phyloP scores from a whole-genome alignment of 257 asterid species.

The Solanum chmielewskii region DNA sequence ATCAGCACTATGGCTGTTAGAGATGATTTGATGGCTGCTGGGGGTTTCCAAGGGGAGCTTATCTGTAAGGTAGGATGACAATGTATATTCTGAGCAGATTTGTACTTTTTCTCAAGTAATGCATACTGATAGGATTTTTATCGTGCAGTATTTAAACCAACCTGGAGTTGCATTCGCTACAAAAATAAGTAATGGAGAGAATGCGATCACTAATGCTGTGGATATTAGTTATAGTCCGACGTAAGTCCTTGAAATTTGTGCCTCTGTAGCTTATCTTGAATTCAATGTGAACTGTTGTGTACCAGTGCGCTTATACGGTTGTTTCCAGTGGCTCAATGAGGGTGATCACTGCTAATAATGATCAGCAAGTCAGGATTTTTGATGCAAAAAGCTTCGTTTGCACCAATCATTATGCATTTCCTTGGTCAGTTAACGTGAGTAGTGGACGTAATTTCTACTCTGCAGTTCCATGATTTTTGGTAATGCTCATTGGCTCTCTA shows the following conservation, averaged over 20 bases:
- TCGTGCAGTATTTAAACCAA: constrained; percentile 48
- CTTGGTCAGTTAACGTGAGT: constrained; percentile 95
- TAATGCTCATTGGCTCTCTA: neutral
- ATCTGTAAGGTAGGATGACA: constrained; percentile 58
- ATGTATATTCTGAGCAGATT: neutral
- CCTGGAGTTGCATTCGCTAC: constrained; percentile 67
- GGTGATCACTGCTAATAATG: constrained; percentile 73
- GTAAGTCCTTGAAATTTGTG: constrained; percentile 16
- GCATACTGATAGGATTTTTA: neutral
- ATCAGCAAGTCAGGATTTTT: constrained; percentile 61
- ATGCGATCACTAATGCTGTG: constrained; percentile 73
- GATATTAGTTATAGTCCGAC: constrained; percentile 33
- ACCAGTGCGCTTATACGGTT: neutral
- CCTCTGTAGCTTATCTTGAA: neutral
- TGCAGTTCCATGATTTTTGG: neutral
- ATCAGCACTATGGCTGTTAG: constrained; percentile 71
- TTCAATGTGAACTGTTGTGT: neutral
- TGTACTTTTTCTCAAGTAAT: neutral
- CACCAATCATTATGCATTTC: constrained; percentile 44
- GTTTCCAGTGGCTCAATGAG: constrained; percentile 49
- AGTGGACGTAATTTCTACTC: neutral
- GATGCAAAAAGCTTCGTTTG: constrained; percentile 45
- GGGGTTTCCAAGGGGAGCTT: constrained; percentile 88
- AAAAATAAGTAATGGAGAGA: constrained; percentile 51
- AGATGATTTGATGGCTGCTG: constrained; percentile 68